Conservation (phyloP, 768 basidiomycete species). For the Pleurotus tuoliensis region DNA sequence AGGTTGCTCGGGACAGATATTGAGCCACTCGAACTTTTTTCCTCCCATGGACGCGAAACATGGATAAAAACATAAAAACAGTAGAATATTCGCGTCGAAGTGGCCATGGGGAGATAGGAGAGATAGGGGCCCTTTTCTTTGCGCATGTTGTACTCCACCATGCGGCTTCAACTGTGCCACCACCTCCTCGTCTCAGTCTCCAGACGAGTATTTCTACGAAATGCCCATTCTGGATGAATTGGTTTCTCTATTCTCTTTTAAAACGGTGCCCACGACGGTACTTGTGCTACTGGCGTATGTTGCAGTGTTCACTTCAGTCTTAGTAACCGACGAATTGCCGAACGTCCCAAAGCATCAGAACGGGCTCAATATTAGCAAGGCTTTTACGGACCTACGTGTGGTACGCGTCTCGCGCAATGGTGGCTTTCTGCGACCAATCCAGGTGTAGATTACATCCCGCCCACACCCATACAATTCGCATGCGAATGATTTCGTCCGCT, state of each 20-base stretch:
- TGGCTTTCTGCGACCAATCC: conserved; percentile 13
- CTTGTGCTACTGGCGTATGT: conserved; percentile 45
- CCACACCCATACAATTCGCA: conserved; percentile 81
- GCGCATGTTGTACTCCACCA: too few relatives aligned
- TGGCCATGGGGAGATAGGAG: conserved; percentile 23
- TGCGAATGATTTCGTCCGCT: conserved; percentile 65
- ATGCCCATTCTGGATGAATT: conserved; percentile 16
- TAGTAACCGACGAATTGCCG: conserved; percentile 46
- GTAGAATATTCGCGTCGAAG: conserved; percentile 24
- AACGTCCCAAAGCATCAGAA: conserved; percentile 38
- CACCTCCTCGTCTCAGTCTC: too few relatives aligned
- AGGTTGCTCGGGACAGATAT: too few relatives aligned
- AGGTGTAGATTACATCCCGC: conserved; percentile 49
- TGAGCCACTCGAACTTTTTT: too few relatives aligned
- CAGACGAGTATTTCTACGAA: not conserved
- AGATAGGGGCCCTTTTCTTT: conserved; percentile 18
- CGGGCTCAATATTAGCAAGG: conserved; percentile 39
- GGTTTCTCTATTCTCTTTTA: conserved; percentile 25
- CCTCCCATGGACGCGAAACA: conserved; percentile 9
- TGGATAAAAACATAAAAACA: conserved; percentile 19
- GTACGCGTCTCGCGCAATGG: conserved; percentile 27
- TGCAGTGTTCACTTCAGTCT: conserved; percentile 40
- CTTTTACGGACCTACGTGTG: conserved; percentile 55
- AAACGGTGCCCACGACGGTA: conserved; percentile 39
- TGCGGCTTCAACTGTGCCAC: too few relatives aligned